Conservation (phyloP, 805 yeast species). For the Myxozyma monticola region DNA sequence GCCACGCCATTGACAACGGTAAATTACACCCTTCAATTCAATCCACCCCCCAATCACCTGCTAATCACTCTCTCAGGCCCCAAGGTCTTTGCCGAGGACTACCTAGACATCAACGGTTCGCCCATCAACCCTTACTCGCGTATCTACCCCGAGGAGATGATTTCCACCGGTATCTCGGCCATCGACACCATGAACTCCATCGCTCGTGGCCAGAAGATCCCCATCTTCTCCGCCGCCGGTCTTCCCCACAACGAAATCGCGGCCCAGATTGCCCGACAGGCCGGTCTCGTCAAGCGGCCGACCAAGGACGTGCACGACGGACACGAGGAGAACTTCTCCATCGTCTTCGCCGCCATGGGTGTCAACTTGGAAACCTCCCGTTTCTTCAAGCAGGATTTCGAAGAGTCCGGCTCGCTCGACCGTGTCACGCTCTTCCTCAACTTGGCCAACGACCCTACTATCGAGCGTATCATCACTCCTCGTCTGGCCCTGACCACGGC, state of each 20-base stretch:
- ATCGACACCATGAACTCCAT: conserved; percentile 99
- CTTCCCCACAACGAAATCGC: conserved; percentile 99
- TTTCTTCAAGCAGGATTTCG: conserved; percentile 98
- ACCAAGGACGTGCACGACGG: conserved; percentile 99
- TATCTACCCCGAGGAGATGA: conserved; percentile 99
- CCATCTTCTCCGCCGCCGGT: conserved; percentile 98
- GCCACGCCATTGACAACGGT: conserved; percentile 89
- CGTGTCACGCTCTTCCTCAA: conserved; percentile 95
- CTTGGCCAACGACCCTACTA: conserved; percentile 98
- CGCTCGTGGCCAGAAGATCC: conserved; percentile 99
- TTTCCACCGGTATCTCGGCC: conserved; percentile 97
- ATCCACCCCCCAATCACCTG: background rate
- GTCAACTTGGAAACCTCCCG: conserved; percentile 97
- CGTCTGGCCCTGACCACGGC: conserved; percentile 98
- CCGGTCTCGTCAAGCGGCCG: conserved; percentile 93
- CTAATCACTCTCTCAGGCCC: conserved; percentile 59
- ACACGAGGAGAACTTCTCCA: conserved; percentile 98
- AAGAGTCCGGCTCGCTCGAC: conserved; percentile 97
- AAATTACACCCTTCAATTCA: background rate
- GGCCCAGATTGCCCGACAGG: conserved; percentile 99
- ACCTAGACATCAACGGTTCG: conserved; percentile 96
- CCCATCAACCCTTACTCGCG: conserved; percentile 98
- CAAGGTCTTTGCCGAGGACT: conserved; percentile 96
- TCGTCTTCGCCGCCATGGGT: conserved; percentile 99
- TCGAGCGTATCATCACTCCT: conserved; percentile 99